Conservation (phyloP, 495 filamentous ascomycete genomes). For the Penicillium coffeae region DNA sequence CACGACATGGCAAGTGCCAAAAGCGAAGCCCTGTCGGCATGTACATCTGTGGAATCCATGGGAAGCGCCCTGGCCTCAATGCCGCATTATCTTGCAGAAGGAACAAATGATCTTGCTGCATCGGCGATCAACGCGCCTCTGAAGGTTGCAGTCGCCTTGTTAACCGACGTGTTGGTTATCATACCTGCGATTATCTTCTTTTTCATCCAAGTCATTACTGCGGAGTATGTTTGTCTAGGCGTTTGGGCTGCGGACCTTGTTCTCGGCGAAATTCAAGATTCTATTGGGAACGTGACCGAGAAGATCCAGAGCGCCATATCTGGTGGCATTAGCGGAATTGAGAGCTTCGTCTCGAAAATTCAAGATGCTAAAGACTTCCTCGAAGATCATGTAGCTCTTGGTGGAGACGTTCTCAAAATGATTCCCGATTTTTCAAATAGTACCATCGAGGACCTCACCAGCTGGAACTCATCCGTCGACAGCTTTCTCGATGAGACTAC, state of each 20-base stretch:
- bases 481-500: conserved; percentile 49
- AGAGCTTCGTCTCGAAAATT: neutral
- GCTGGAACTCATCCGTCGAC: conserved; percentile 34
- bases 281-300: neutral
- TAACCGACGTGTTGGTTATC: conserved; percentile 60
- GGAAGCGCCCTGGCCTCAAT: conserved; percentile 96
- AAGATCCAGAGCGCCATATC: neutral
- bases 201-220: conserved; percentile 81
- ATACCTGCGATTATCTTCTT: conserved; percentile 85
- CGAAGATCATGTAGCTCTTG: neutral
- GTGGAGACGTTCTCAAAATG: neutral
- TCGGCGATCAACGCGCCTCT: conserved; percentile 73
- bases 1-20: conserved; percentile 70
- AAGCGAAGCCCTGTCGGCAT: conserved; percentile 77
- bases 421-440: conserved; percentile 14
- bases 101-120: conserved; percentile 83
- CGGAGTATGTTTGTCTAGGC: conserved; percentile 83
- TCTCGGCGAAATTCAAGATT: neutral
- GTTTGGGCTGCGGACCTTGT: conserved; percentile 58
- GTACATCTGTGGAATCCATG: conserved; percentile 86
- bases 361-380: neutral
- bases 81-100: conserved; percentile 86
- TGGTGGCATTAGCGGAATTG: neutral
- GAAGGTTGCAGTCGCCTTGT: conserved; percentile 66
- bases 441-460: conserved; percentile 59